Percentiles rank a stretch among this genome's conserved stretches.
Conservation (phyloP, 164 flowering plant genomes). For the Tetracentron sinense region DNA sequence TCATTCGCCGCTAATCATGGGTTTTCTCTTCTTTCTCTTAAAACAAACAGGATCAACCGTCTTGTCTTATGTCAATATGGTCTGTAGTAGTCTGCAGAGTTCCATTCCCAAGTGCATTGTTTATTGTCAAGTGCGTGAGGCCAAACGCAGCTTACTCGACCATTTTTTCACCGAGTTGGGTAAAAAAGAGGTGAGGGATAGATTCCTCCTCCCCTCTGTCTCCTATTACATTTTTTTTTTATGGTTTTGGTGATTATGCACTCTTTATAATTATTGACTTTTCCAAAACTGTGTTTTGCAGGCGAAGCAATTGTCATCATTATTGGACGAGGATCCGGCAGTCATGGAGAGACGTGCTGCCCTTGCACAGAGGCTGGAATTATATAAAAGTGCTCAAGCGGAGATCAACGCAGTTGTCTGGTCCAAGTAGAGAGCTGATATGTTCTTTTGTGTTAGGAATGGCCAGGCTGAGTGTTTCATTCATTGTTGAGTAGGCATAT, state of each 20-base stretch:
- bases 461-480: too few relatives aligned
- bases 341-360: conserved; percentile 74
- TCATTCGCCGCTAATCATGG: too few relatives aligned
- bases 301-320: conserved; percentile 51
- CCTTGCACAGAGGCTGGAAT: conserved; percentile 79
- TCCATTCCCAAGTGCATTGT: conserved; percentile 91
- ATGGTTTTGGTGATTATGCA: neutral
- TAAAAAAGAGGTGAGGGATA: conserved; percentile 53
- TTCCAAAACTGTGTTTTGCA: conserved; percentile 26
- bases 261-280: neutral
- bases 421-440: conserved; percentile 31
- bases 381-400: conserved; percentile 81
- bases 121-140: conserved; percentile 76
- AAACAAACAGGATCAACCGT: conserved; percentile 64
- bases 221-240: neutral
- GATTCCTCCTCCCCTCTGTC: neutral
- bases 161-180: conserved; percentile 83
- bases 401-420: conserved; percentile 51
- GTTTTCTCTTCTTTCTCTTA: conserved; percentile 2
- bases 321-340: conserved; percentile 92
- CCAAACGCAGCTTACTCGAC: conserved; percentile 84
- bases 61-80: conserved; percentile 84
- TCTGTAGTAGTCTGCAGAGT: conserved; percentile 61
- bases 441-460: too few relatives aligned
- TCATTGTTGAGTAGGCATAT: too few relatives aligned